Evolutionary conservation across 2,329 filamentous ascomycete genomes (phyloP).

Genomic region (Claviceps fusiformis): DNA sequence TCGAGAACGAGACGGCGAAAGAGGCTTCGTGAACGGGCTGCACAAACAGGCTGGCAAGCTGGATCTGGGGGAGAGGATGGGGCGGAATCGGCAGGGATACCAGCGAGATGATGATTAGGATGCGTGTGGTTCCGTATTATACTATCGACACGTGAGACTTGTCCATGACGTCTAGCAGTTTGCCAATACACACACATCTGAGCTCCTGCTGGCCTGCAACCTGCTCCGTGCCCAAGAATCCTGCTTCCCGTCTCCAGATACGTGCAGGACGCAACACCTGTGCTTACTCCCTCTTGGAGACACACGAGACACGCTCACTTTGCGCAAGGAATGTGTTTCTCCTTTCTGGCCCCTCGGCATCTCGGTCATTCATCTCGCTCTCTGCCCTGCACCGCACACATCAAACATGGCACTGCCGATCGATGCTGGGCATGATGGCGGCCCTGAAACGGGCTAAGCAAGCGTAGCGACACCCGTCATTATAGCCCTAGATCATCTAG

Average conservation of each 20-base stretch:
- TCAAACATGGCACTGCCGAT: background rate
- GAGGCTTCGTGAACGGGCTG: slow-evolving; percentile 49
- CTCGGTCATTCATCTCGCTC: too few relatives aligned
- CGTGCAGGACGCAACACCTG: too few relatives aligned
- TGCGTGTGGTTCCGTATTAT: too few relatives aligned
- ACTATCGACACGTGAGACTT: background rate
- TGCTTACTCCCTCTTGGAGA: too few relatives aligned
- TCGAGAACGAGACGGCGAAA: slow-evolving; percentile 48
- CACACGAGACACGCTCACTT: too few relatives aligned
- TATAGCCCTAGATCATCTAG: too few relatives aligned
- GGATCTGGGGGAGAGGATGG: slow-evolving; percentile 38
- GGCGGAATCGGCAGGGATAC: slow-evolving; percentile 30
- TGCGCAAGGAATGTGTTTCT: too few relatives aligned
- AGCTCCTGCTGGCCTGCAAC: too few relatives aligned
- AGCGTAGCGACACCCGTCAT: background rate
- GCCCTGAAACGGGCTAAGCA: background rate
- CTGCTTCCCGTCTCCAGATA: too few relatives aligned
- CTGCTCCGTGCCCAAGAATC: too few relatives aligned
- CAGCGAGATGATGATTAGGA: slow-evolving; percentile 30
- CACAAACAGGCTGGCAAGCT: slow-evolving; percentile 44
- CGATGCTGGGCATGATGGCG: background rate
- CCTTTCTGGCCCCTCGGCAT: too few relatives aligned
- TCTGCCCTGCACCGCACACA: background rate
- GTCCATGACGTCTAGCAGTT: background rate
- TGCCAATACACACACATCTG: background rate